These are phyloP conservation scores for Multifurca ochricompacta DNA, from an alignment of 768 basidiomycete species.

Conservation along the genomic window DNA sequence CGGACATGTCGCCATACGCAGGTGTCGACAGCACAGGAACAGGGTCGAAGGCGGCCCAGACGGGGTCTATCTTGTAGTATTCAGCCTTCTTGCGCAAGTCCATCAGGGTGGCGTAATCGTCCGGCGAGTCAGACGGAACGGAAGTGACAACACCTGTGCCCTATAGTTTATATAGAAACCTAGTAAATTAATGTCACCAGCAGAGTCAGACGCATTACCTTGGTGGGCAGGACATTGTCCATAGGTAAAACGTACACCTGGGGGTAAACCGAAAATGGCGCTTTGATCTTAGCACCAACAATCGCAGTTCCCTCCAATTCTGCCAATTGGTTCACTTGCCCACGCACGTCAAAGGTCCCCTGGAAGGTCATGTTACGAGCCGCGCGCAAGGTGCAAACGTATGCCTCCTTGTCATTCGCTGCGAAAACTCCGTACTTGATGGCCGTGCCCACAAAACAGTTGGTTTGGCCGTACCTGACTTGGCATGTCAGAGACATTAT, in stretches of 20 bases:
- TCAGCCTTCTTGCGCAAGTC: slow-evolving; percentile 95
- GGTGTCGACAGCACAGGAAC: slow-evolving; percentile 84
- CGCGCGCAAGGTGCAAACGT: slow-evolving; percentile 79
- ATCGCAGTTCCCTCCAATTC: slow-evolving; percentile 75
- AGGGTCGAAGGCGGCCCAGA: slow-evolving; percentile 80
- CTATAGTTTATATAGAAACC: slow-evolving; percentile 42
- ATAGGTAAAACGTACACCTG: slow-evolving; percentile 97
- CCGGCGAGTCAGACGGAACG: slow-evolving; percentile 96
- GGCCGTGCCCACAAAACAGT: slow-evolving; percentile 87
- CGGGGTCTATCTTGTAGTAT: slow-evolving; percentile 88
- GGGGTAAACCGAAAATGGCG: slow-evolving; percentile 72
- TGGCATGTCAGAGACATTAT: not conserved
- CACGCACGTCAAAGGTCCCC: slow-evolving; percentile 66
- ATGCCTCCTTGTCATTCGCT: slow-evolving; percentile 81
- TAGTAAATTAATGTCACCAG: not conserved
- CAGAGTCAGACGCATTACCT: slow-evolving; percentile 62
- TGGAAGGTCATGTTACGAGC: slow-evolving; percentile 99
- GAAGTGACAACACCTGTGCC: slow-evolving; percentile 98
- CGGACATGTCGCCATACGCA: slow-evolving; percentile 88
- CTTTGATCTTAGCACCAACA: slow-evolving; percentile 84
- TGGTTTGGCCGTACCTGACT: slow-evolving; percentile 93
- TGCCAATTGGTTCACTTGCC: slow-evolving; percentile 61
- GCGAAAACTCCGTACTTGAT: slow-evolving; percentile 92
- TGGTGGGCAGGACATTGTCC: slow-evolving; percentile 95
- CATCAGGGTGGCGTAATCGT: slow-evolving; percentile 84